Conservation (phyloP, 1,284 basidiomycete genomes). For the Athelia psychrophila region DNA sequence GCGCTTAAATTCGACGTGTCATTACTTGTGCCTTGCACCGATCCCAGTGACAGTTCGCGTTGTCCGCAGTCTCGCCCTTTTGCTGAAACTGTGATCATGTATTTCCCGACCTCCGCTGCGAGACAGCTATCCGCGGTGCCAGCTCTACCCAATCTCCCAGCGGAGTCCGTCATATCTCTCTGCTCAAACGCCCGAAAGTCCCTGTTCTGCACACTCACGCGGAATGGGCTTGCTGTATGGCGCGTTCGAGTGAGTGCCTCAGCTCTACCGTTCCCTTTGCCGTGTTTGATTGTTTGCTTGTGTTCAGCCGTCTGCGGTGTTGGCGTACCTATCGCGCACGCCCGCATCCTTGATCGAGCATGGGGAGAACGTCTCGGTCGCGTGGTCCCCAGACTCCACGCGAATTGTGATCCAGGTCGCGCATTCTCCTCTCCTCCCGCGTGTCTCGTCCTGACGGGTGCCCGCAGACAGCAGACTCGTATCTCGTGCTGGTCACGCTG, state of each 20-base stretch:
- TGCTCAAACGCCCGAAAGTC: slow-evolving; percentile 70
- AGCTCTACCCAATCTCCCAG: slow-evolving; percentile 57
- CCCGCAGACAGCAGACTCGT: slow-evolving; percentile 70
- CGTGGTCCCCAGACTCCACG: slow-evolving; percentile 80
- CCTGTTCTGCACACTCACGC: slow-evolving; percentile 75
- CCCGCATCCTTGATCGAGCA: slow-evolving; percentile 74
- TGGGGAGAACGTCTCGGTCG: slow-evolving; percentile 69
- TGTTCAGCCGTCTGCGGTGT: slow-evolving; percentile 71
- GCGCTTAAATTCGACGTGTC: too few species aligned
- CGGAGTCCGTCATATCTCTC: slow-evolving; percentile 58
- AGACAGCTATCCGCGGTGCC: slow-evolving; percentile 67
- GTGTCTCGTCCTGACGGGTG: slow-evolving; percentile 6
- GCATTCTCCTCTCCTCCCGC: slow-evolving; percentile 15
- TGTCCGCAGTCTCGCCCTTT: too few species aligned
- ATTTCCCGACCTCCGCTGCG: slow-evolving; percentile 79
- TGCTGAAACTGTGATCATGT: slow-evolving; percentile 44
- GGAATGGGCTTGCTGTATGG: slow-evolving; percentile 73
- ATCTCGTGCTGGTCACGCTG: slow-evolving; percentile 74
- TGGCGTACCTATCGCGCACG: slow-evolving; percentile 77
- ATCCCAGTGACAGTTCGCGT: too few species aligned
- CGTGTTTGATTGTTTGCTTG: slow-evolving; percentile 6
- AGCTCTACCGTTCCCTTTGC: slow-evolving; percentile 3
- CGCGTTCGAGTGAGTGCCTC: slow-evolving; percentile 69
- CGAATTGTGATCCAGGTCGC: slow-evolving; percentile 75
- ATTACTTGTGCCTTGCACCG: too few species aligned